phyloP scores from a whole-genome alignment of 306 rosid species.

The Vachellia collinsii region DNA sequence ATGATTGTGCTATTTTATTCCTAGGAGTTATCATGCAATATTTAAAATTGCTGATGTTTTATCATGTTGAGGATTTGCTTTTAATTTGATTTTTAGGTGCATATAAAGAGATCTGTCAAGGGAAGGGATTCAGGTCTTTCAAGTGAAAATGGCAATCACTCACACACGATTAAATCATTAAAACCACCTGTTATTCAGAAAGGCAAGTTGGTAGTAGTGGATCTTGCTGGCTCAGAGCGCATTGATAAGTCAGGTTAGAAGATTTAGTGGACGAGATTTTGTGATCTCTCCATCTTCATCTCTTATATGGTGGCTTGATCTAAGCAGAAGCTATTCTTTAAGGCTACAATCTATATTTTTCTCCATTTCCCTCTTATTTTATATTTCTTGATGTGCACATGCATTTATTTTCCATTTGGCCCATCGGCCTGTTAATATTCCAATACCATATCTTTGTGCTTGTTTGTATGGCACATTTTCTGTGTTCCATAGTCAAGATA shows the following conservation, averaged over 20 bases:
- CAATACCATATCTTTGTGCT: slow-evolving; percentile 11
- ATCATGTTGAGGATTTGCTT: slow-evolving; percentile 36
- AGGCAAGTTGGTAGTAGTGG: slow-evolving; percentile 92
- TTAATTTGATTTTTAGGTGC: slow-evolving; percentile 61
- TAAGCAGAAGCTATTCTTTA: slow-evolving; percentile 28
- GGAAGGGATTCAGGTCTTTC: slow-evolving; percentile 74
- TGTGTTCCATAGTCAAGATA: slow-evolving; percentile 24
- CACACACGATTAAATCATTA: slow-evolving; percentile 65
- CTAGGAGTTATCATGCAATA: slow-evolving; percentile 30
- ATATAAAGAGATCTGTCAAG: slow-evolving; percentile 74
- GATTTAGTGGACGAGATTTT: slow-evolving; percentile 23
- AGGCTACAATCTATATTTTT: slow-evolving; percentile 25
- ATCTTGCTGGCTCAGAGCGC: slow-evolving; percentile 99
- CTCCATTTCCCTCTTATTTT: slow-evolving; percentile 17
- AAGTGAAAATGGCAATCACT: slow-evolving; percentile 66
- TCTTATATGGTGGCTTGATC: slow-evolving; percentile 22
- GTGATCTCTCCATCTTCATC: slow-evolving; percentile 27
- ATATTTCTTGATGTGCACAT: slow-evolving; percentile 19
- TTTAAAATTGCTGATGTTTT: slow-evolving; percentile 30
- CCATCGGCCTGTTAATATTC: not conserved
- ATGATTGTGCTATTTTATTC: slow-evolving; percentile 37
- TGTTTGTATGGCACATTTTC: slow-evolving; percentile 22
- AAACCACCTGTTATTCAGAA: slow-evolving; percentile 84
- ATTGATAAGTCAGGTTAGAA: slow-evolving; percentile 91
- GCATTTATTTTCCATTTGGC: slow-evolving; percentile 18